These are phyloP conservation scores for Anthracocystis walkeri DNA, from an alignment of 1,284 basidiomycete species.

Conservation along the genomic window DNA sequence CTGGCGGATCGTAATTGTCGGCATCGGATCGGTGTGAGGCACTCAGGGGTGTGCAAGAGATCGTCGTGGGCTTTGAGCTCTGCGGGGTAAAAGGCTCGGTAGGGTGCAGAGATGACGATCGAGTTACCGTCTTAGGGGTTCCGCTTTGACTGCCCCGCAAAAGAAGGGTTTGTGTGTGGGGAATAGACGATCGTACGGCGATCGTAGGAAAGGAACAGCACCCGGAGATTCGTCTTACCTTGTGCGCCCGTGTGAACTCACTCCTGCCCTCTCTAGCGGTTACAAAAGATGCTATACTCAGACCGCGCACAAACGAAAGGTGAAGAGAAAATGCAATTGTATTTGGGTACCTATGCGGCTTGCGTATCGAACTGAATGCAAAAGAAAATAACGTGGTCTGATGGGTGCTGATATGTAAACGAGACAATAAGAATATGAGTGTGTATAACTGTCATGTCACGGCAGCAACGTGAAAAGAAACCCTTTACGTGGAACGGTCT, in stretches of 20 bases:
- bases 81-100: too few species aligned
- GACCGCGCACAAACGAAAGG: background rate
- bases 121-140: background rate
- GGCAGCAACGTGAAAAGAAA: background rate
- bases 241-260: background rate
- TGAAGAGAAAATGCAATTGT: slow-evolving; percentile 11
- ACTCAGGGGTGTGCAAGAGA: too few species aligned
- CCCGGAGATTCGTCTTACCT: background rate
- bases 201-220: too few species aligned
- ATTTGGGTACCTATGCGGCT: slow-evolving; percentile 16
- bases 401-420: slow-evolving; percentile 20
- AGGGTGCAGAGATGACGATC: too few species aligned
- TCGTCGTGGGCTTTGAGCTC: too few species aligned
- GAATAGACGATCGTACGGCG: too few species aligned
- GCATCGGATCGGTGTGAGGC: background rate
- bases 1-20: background rate
- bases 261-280: background rate
- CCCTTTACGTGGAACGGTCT: slow-evolving; percentile 15
- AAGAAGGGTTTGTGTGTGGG: too few species aligned
- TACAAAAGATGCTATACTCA: background rate
- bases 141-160: background rate
- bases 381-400: background rate
- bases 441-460: slow-evolving; percentile 9
- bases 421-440: background rate
- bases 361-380: slow-evolving; percentile 38